Conservation (phyloP, 164 flowering plant species). For the Liquidambar formosana region DNA sequence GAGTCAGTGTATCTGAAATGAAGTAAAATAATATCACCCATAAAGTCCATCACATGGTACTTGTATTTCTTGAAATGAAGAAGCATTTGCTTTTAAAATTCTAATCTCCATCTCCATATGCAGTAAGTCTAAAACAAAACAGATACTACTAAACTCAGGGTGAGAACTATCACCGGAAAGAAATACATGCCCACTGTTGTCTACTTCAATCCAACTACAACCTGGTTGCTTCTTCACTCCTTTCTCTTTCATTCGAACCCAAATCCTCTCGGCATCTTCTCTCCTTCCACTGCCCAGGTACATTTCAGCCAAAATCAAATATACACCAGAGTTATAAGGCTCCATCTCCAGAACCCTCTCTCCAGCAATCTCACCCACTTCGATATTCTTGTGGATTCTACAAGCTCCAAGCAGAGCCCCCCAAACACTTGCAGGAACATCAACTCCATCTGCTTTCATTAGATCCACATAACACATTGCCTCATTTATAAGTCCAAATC, state of each 20-base stretch:
- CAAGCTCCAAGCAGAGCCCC: constrained; percentile 75
- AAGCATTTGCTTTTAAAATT: constrained; percentile 3
- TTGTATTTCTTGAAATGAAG: constrained; percentile 9
- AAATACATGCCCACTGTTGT: constrained; percentile 46
- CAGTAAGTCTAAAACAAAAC: constrained; percentile 35
- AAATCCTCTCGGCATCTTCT: constrained; percentile 44
- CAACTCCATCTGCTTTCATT: constrained; percentile 46
- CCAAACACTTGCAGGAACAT: constrained; percentile 56
- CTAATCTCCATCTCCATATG: constrained; percentile 39
- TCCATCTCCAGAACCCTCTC: constrained; percentile 50
- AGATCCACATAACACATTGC: constrained; percentile 41
- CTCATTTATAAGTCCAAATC: constrained; percentile 54
- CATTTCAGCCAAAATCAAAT: constrained; percentile 63
- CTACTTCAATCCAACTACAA: constrained; percentile 73
- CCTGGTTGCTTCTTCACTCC: constrained; percentile 74
- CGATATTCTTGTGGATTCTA: constrained; percentile 49
- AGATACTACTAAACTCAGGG: constrained; percentile 35
- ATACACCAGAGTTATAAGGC: constrained; percentile 55
- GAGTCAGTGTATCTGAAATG: too few species aligned
- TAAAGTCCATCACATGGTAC: neutral
- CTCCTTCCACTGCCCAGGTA: constrained; percentile 41
- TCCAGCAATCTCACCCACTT: constrained; percentile 56
- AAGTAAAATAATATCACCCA: neutral
- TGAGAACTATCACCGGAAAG: constrained; percentile 58
- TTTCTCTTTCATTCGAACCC: constrained; percentile 49